Percentiles rank a stretch among this genome's conserved stretches.
phyloP scores from a whole-genome alignment of 345 rosid genomes.

The Populus simonii region DNA sequence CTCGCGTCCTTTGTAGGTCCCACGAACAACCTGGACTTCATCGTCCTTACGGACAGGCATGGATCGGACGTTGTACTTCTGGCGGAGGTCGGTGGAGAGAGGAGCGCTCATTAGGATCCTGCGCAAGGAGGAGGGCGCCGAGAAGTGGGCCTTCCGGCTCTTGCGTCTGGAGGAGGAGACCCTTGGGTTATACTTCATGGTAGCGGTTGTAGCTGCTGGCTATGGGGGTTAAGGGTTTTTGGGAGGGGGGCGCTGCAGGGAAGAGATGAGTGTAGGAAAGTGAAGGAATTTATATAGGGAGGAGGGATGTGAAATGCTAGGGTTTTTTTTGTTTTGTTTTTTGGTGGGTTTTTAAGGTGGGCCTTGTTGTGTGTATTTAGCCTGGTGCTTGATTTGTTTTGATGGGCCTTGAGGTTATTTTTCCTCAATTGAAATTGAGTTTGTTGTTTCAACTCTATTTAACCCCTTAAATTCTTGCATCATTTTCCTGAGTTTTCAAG shows the following conservation, averaged over 20 bases:
- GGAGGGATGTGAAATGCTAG: background rate
- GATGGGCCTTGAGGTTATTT: background rate
- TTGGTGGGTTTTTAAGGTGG: background rate
- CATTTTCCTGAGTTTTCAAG: no score
- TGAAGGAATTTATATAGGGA: background rate
- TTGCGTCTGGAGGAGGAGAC: slow-evolving; percentile 76
- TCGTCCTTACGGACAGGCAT: slow-evolving; percentile 84
- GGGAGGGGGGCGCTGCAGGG: background rate
- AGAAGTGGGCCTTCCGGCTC: slow-evolving; percentile 76
- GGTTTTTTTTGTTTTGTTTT: background rate
- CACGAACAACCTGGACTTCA: slow-evolving; percentile 78
- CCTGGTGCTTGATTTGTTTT: background rate
- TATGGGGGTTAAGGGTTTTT: slow-evolving; percentile 3
- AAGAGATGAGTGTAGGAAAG: background rate
- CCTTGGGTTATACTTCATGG: slow-evolving; percentile 74
- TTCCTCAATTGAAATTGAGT: no score
- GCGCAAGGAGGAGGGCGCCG: slow-evolving; percentile 66
- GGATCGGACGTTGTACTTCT: slow-evolving; percentile 76
- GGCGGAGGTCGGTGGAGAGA: slow-evolving; percentile 62
- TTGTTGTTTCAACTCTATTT: no score
- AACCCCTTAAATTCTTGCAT: no score
- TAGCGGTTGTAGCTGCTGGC: background rate
- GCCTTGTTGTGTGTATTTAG: background rate
- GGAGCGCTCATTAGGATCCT: slow-evolving; percentile 76
- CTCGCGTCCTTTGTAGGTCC: slow-evolving; percentile 77